Evolutionary conservation across 371 early-diverging fungal genomes (phyloP).

Genomic region (Mucor racemosus): DNA sequence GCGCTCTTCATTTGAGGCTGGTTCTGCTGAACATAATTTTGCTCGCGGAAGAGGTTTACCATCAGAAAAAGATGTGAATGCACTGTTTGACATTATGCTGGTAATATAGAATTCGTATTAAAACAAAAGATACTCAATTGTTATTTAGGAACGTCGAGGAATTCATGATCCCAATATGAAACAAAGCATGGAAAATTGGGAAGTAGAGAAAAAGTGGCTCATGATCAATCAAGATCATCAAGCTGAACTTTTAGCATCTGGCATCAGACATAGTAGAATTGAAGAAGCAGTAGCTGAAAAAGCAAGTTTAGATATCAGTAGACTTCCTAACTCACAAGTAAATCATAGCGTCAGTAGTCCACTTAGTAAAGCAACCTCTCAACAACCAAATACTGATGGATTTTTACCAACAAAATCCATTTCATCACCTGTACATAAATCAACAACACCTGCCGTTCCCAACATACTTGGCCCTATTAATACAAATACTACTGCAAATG

Average conservation of each 20-base stretch:
- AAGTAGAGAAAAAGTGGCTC: conserved; percentile 52
- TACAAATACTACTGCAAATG: neutral
- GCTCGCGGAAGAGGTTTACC: conserved; percentile 32
- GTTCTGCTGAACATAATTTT: conserved; percentile 27
- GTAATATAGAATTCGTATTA: conserved; percentile 19
- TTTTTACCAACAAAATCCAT: conserved; percentile 16
- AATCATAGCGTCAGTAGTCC: neutral
- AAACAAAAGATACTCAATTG: neutral
- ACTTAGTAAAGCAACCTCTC: neutral
- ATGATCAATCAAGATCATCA: conserved; percentile 56
- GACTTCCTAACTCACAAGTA: neutral
- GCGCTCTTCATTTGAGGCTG: conserved; percentile 31
- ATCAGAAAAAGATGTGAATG: conserved; percentile 34
- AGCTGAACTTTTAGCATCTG: conserved; percentile 40
- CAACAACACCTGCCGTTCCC: neutral
- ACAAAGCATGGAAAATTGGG: conserved; percentile 42
- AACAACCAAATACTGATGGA: neutral
- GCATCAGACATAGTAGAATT: conserved; percentile 11
- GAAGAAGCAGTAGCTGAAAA: conserved; percentile 6
- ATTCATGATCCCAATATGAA: conserved; percentile 41
- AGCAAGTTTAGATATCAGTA: conserved; percentile 16
- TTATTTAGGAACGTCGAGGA: conserved; percentile 45
- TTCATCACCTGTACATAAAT: conserved; percentile 20
- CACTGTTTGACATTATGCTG: conserved; percentile 47
- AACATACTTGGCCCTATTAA: neutral